Conservation (phyloP, 139 green algal genomes). For the Chlamydomonas asymmetrica region DNA sequence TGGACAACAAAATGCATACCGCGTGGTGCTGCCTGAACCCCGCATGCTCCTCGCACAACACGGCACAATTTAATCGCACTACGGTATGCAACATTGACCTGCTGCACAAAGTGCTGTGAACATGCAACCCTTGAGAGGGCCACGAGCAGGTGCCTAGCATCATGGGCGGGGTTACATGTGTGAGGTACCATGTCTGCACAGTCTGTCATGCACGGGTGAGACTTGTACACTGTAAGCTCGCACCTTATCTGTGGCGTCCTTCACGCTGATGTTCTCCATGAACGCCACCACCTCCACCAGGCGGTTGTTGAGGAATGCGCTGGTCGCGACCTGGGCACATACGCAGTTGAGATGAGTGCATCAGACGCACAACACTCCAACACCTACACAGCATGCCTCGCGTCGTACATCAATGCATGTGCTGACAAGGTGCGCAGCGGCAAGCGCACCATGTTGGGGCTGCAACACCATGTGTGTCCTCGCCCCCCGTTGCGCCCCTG, state of each 20-base stretch:
- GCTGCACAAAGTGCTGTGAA: neutral
- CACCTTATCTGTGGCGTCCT: slow-evolving; percentile 81
- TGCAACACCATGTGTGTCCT: no score
- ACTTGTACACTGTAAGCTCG: neutral
- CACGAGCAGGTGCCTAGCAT: neutral
- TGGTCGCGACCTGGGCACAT: slow-evolving; percentile 66
- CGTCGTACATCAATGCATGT: no score
- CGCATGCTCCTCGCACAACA: no score
- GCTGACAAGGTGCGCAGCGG: no score
- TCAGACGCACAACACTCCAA: no score
- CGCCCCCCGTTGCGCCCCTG: no score
- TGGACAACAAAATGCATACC: no score
- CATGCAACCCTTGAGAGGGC: neutral
- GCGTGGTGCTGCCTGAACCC: no score
- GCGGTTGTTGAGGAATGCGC: slow-evolving; percentile 87
- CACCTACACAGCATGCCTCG: no score
- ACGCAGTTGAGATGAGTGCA: neutral
- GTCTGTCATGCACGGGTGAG: neutral
- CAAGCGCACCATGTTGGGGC: no score
- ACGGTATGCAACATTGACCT: no score
- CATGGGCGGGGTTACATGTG: neutral
- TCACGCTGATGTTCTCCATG: slow-evolving; percentile 89
- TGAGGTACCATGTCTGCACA: neutral
- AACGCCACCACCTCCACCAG: slow-evolving; percentile 90
- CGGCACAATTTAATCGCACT: no score